Conservation (phyloP, 2,329 filamentous ascomycete genomes). For the Orbilia brochopaga region DNA sequence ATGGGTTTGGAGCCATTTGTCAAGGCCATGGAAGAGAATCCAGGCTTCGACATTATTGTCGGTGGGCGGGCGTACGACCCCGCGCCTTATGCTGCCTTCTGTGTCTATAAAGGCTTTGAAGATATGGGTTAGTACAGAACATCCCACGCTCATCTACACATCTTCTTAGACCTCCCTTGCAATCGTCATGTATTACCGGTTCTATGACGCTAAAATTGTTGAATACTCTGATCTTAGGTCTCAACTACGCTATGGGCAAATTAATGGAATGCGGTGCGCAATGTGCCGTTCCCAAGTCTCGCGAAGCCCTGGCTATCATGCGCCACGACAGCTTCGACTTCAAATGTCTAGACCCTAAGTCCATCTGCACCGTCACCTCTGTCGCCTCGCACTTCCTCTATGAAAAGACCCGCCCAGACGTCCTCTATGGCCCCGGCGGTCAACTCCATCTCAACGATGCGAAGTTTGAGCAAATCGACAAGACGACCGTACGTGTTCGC, state of each 20-base stretch:
- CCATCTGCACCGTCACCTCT: slow-evolving; percentile 61
- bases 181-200: too few species aligned
- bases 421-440: slow-evolving; percentile 63
- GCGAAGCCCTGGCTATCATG: slow-evolving; percentile 59
- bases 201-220: too few species aligned
- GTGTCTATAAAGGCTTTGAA: slow-evolving; percentile 55
- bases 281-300: slow-evolving; percentile 62
- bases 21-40: slow-evolving; percentile 55
- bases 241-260: slow-evolving; percentile 64
- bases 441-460: slow-evolving; percentile 59
- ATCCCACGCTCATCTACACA: background rate
- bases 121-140: slow-evolving; percentile 26
- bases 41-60: slow-evolving; percentile 62
- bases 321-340: slow-evolving; percentile 63
- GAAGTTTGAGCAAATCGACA: slow-evolving; percentile 60
- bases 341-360: slow-evolving; percentile 58
- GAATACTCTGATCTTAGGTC: slow-evolving; percentile 55
- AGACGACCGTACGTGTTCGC: slow-evolving; percentile 59
- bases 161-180: background rate
- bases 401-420: slow-evolving; percentile 64
- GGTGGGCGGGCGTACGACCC: slow-evolving; percentile 60
- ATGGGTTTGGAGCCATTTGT: slow-evolving; percentile 62
- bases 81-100: slow-evolving; percentile 59
- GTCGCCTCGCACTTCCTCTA: slow-evolving; percentile 66
- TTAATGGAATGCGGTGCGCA: slow-evolving; percentile 63